Conservation (phyloP, 768 basidiomycete genomes). For the Punctularia strigosozonata region DNA sequence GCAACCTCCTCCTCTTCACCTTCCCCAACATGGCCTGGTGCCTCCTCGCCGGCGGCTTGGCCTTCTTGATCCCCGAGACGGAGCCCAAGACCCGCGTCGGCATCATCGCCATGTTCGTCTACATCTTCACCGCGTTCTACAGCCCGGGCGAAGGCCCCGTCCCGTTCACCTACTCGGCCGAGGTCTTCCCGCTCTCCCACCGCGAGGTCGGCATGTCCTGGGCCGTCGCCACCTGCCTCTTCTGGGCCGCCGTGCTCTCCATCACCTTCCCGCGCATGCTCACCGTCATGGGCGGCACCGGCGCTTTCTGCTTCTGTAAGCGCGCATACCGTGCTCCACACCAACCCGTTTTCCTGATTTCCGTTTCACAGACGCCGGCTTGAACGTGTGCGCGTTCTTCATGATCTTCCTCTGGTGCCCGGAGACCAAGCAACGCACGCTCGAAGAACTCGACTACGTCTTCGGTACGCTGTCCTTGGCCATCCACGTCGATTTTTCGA, state of each 20-base stretch:
- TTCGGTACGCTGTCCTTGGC: too few relatives aligned
- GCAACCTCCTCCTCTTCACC: conserved; percentile 37
- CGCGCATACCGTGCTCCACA: conserved; percentile 32
- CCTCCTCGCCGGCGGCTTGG: conserved; percentile 37
- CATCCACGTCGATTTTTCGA: too few relatives aligned
- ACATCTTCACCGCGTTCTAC: conserved; percentile 55
- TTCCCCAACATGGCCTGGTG: conserved; percentile 44
- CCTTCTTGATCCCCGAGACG: conserved; percentile 33
- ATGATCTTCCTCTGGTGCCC: conserved; percentile 53
- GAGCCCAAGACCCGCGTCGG: conserved; percentile 33
- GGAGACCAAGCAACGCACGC: conserved; percentile 56
- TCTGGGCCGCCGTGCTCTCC: conserved; percentile 51
- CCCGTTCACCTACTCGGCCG: conserved; percentile 88
- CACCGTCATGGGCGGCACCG: conserved; percentile 50
- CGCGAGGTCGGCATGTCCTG: conserved; percentile 72
- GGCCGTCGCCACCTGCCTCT: conserved; percentile 52
- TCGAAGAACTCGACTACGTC: conserved; percentile 60
- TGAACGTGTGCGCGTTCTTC: too few relatives aligned
- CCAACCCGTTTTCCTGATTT: not conserved
- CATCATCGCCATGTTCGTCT: conserved; percentile 42
- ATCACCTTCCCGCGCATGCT: conserved; percentile 64
- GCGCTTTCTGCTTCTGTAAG: conserved; percentile 68
- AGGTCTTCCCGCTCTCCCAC: conserved; percentile 79
- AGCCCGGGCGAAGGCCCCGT: conserved; percentile 86
- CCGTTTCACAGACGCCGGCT: too few relatives aligned